Evolutionary conservation across 495 filamentous ascomycete genomes (phyloP).

Genomic region (Parathielavia hyrcaniae): DNA sequence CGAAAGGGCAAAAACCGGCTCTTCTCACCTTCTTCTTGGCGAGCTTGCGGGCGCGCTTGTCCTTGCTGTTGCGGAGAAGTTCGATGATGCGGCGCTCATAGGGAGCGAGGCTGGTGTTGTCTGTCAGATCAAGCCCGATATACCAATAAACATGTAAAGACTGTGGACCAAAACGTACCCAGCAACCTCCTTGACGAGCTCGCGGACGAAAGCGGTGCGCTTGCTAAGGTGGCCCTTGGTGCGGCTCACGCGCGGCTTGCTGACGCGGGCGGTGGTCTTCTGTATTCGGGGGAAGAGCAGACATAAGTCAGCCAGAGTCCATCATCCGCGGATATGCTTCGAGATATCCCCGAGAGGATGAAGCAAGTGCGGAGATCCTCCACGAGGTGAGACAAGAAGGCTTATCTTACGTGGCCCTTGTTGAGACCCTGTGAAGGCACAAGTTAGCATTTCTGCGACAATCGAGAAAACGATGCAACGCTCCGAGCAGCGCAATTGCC

Average conservation of each 20-base stretch:
- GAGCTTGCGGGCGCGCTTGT: conserved; percentile 98
- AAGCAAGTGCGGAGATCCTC: conserved; percentile 51
- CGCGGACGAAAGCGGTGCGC: conserved; percentile 83
- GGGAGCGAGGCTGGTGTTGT: conserved; percentile 59
- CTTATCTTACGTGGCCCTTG: conserved; percentile 70
- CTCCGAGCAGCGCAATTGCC: neutral
- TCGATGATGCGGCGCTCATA: conserved; percentile 99
- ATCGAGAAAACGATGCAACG: neutral
- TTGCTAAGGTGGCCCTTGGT: conserved; percentile 91
- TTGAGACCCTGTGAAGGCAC: conserved; percentile 56
- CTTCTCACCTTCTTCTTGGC: conserved; percentile 89
- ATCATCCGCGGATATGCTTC: conserved; percentile 25
- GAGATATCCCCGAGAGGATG: conserved; percentile 26
- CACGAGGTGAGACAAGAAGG: conserved; percentile 39
- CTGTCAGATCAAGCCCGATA: neutral
- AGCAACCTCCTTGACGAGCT: conserved; percentile 94
- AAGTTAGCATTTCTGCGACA: conserved; percentile 16
- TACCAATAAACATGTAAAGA: neutral
- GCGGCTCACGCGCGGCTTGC: conserved; percentile 82
- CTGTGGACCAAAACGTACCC: conserved; percentile 50
- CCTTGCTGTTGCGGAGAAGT: conserved; percentile 96
- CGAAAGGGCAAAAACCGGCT: conserved; percentile 26
- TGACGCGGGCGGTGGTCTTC: conserved; percentile 87
- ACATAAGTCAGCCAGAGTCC: conserved; percentile 38
- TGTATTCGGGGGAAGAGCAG: conserved; percentile 37